phyloP scores from a whole-genome alignment of 1,284 basidiomycete species.

The Athelia psychrophila region DNA sequence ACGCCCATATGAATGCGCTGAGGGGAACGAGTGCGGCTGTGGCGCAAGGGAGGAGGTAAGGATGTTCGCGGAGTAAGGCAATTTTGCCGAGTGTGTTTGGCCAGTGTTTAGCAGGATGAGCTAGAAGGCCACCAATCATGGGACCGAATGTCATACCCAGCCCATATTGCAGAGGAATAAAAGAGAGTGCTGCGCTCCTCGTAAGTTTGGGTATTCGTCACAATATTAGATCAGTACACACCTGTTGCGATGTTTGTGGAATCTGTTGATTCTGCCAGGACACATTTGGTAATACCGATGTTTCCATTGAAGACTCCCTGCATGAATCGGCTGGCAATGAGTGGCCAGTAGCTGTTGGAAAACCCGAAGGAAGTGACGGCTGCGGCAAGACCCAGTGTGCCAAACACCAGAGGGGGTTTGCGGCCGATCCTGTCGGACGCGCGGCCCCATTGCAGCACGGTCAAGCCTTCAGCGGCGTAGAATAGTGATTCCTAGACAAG shows the following conservation, averaged over 20 bases:
- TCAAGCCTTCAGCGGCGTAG: slow-evolving; percentile 22
- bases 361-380: slow-evolving; percentile 29
- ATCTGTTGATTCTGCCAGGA: not conserved
- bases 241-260: slow-evolving; percentile 1
- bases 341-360: slow-evolving; percentile 19
- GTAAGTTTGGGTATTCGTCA: slow-evolving; percentile 8
- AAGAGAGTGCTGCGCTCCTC: slow-evolving; percentile 19
- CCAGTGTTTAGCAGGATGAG: slow-evolving; percentile 24
- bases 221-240: not conserved
- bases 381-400: slow-evolving; percentile 25
- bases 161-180: slow-evolving; percentile 22
- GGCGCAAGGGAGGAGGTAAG: slow-evolving; percentile 30
- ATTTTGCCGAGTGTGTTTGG: slow-evolving; percentile 17
- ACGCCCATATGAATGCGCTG: slow-evolving; percentile 9
- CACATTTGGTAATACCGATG: slow-evolving; percentile 13
- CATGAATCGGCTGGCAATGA: slow-evolving; percentile 24
- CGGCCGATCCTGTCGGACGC: slow-evolving; percentile 30
- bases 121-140: slow-evolving; percentile 22
- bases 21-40: slow-evolving; percentile 11
- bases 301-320: slow-evolving; percentile 25
- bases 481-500: slow-evolving; percentile 23
- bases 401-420: slow-evolving; percentile 28
- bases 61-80: slow-evolving; percentile 20
- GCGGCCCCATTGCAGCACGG: slow-evolving; percentile 31
- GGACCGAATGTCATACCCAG: slow-evolving; percentile 20